Base-by-base conservation (phyloP, 2,329 filamentous ascomycete genomes). In the Neocucurbitaria cava region DNA sequence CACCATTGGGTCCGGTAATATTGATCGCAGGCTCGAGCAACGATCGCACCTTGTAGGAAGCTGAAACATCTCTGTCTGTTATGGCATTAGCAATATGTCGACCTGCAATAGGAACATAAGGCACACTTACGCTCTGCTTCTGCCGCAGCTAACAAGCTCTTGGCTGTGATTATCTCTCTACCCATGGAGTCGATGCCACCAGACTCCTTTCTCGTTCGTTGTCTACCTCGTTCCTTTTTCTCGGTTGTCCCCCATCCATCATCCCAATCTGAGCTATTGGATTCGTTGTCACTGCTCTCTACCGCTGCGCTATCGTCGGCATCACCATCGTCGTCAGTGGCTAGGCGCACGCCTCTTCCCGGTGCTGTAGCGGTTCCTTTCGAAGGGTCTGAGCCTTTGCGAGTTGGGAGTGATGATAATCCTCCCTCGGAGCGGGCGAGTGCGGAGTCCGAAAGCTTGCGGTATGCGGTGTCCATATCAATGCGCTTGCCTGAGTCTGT, bases 101-200 rank as follows among this genome's bases (percentile, higher is more conserved):
- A 43, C 26, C 23, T 44, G 26, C 24, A 4, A 9, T 33, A 5
- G 15, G 11, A 10, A 36, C 8, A 11, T 5, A 6, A 18, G 2
- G 36, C 11, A 42, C 1, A 47, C 89, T 70, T 81, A 91, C 91
- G 85, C 72, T 94, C 90, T 81, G 92, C 88, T 70, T 94, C 89
- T 0, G 88, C 88, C 6, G 89, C 89, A 35, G 88, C 89, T 48
- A 93, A 77, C 51, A 92, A 74, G 66, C 87, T 91, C 69, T 81
- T 78, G 0, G 83, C 79, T 64, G 79, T 80, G 54, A 58, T 75
- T 69, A 60, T 75, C 59, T 65, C 78, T 49, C 56, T 52, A 7
- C 69, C 70, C 62, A 70, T 64, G 62, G 73, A 71, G 52, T 68
- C 70, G 64, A 75, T 77, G 59, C 69, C 59, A 20, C 63, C 69